Evolutionary conservation across 2,329 filamentous ascomycete species (phyloP), one percentile per base, ranked within the genome.

Genomic region (Mariannaea elegans): DNA sequence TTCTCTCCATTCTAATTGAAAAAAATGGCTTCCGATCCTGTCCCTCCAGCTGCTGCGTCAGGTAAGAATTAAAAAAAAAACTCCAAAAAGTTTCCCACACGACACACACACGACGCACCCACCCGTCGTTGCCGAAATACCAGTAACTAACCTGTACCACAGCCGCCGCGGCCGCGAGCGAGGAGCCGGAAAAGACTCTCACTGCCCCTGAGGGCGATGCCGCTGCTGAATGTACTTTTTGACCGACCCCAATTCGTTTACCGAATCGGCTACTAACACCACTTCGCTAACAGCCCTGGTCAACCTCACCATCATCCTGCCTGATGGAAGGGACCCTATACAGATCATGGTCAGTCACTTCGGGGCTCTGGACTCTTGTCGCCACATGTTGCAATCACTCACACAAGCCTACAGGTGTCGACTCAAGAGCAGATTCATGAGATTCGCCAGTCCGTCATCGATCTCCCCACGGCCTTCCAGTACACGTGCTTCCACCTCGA

Each of bases 401-500:
- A 71, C 51, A 31, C 60, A 32, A 18, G 23, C 42, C 56, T 61
- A 29, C 71, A 95, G 91, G 91, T 97, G 56, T 94, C 93, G 39
- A 90, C 90, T 66, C 91, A 97, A 82, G 96, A 99, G 80, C 94
- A 97, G 77, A 90, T 98, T 62, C 95, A 98, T 78, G 95, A 99
- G 82, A 89, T 99, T 70, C 92, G 95, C 67, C 95, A 98, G 79
- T 94, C 94, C 63, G 91, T 99, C 75, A 93, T 97, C 79, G 95
- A 99, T 78, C 85, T 93, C 48, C 95, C 95, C 5, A 85, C 90
- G 61, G 96, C 94, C 50, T 95, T 97, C 80, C 93, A 97, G 78
- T 97, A 97, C 82, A 97, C 95, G 52, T 99, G 95, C 83, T 99
- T 99, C 82, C 95, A 99, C 80, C 88, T 99, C 71, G 94, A 98